Evolutionary conservation across 192 early-diverging fungal genomes (phyloP).

Genomic region (Rhizoclosmatium sp.): DNA sequence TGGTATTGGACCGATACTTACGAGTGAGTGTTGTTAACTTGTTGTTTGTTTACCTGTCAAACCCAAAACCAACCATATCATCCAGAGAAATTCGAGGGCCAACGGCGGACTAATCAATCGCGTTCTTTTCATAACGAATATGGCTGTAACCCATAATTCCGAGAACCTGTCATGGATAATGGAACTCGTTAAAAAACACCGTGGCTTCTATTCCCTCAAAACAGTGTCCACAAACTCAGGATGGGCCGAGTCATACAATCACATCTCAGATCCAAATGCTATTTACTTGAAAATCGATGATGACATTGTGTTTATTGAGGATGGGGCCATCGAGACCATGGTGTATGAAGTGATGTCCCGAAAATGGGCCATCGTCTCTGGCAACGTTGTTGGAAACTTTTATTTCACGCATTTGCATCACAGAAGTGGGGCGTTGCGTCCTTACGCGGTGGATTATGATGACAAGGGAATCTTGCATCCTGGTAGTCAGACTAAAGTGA

Average conservation of each 20-base stretch:
- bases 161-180: not conserved
- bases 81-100: not conserved
- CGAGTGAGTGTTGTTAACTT: not conserved
- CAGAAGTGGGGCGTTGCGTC: not conserved
- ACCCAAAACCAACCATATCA: not conserved
- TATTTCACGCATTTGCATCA: not conserved
- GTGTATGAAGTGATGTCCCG: not conserved
- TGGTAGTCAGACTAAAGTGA: too few species aligned
- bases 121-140: not conserved
- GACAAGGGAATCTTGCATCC: too few species aligned
- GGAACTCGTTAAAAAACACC: not conserved
- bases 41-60: not conserved
- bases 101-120: not conserved
- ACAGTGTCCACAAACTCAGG: not conserved
- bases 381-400: not conserved
- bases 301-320: conserved; percentile 7
- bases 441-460: not conserved
- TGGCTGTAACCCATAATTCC: not conserved
- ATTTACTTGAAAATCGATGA: not conserved
- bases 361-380: not conserved
- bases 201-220: not conserved
- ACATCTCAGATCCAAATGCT: not conserved
- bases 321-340: not conserved
- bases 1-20: not conserved
- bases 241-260: not conserved